Evolutionary conservation across 805 yeast genomes (phyloP).

Genomic region (Saccharomycopsis javanensis): DNA sequence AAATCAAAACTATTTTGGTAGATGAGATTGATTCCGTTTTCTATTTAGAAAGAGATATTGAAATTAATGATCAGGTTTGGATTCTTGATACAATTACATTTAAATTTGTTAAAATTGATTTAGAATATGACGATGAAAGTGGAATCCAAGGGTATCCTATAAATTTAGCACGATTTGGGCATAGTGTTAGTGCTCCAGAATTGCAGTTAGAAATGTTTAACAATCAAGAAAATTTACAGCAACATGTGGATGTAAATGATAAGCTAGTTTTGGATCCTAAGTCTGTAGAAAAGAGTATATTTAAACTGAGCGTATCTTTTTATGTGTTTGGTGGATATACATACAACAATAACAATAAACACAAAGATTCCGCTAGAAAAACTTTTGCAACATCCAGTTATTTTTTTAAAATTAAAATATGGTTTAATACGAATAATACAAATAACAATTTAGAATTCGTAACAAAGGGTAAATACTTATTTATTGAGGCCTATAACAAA

Average conservation of each 20-base stretch:
- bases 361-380: background rate
- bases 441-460: constrained; percentile 2
- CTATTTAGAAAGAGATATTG: constrained; percentile 32
- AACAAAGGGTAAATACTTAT: constrained; percentile 1
- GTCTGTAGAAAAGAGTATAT: background rate
- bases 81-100: constrained; percentile 44
- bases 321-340: constrained; percentile 1
- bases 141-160: constrained; percentile 3
- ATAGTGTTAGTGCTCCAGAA: constrained; percentile 7
- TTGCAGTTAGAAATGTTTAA: background rate
- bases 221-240: background rate
- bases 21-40: constrained; percentile 17
- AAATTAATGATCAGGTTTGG: constrained; percentile 45
- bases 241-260: background rate
- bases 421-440: background rate
- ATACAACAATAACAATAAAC: background rate
- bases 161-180: constrained; percentile 16
- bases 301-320: background rate
- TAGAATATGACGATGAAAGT: constrained; percentile 6
- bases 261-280: background rate
- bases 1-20: constrained; percentile 29
- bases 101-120: constrained; percentile 33
- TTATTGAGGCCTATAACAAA: constrained; percentile 7
- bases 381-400: constrained; percentile 9
- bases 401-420: constrained; percentile 11